Base-by-base conservation (phyloP, 495 filamentous ascomycete genomes). In the Penicillium bialowiezense region DNA sequence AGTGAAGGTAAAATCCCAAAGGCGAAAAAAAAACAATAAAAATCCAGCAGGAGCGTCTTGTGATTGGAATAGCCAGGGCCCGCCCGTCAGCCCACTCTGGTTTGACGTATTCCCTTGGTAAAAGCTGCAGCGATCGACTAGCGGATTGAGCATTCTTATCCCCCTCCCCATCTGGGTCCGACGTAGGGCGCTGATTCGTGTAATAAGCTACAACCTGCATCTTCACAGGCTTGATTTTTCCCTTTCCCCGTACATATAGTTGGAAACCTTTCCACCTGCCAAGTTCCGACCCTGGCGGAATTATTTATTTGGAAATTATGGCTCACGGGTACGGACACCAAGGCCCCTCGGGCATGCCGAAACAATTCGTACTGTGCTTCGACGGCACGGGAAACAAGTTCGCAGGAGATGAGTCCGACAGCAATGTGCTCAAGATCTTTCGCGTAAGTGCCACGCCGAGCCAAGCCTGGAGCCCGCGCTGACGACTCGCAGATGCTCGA, bases 371-470 rank as follows among this genome's bases (percentile, higher is more conserved):
- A 14, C 72, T 95, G 3, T 95, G 90, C 58, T 95, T 95, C 49
- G 90, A 96, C 62, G 90, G 90, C 19, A 95, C 90, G 0, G 90
- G 90, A 2, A 93, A 95, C 58, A 89, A 91, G 55, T 95, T 93
- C 59, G 75, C 76, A 23, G 88, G 90, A 8, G 87, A 89, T 59
- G 83, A 87, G 40, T 82, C 82, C 7, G 88, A 95, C 60, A 93
- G 88, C 60, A 95, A 93, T 64, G 91, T 95, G 48, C 70, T 96
- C 36, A 96, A 95, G 64, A 90, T 96, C 20, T 96, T 85, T 63
- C 69, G 76, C 19, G 72, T 76, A 60, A 56, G 71, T 68, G 23
- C 7, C 24, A 35, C 37, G 29, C 15, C 18, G 33, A n/a, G 32
- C 28, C 36, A 21, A 41, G 40, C 9, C 17, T 44, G 20, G 36